Percentiles rank a stretch among this genome's conserved stretches.
Evolutionary conservation across 2,329 filamentous ascomycete genomes (phyloP).

Genomic region (Talaromyces sp.): DNA sequence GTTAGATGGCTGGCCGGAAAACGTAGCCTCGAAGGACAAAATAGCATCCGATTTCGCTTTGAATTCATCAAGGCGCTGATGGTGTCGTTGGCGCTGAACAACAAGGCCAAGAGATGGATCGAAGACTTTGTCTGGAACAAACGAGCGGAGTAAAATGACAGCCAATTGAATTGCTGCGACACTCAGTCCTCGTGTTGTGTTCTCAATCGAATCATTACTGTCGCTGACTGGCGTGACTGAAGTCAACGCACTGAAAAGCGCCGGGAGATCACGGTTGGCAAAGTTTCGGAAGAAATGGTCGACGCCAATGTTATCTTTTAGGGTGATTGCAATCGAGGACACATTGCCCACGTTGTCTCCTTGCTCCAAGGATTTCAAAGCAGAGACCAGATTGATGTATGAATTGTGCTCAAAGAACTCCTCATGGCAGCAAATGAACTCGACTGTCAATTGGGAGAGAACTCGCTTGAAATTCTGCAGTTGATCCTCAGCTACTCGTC

Average conservation of each 20-base stretch:
- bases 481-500: constrained; percentile 55
- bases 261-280: constrained; percentile 32
- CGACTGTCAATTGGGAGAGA: constrained; percentile 43
- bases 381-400: constrained; percentile 24
- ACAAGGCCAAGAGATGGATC: constrained; percentile 70
- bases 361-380: constrained; percentile 28
- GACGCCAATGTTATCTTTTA: constrained; percentile 24
- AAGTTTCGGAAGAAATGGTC: constrained; percentile 42
- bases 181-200: constrained; percentile 46
- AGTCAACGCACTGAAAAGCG: constrained; percentile 30
- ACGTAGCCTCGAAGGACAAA: constrained; percentile 64
- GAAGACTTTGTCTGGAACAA: constrained; percentile 82
- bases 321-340: constrained; percentile 14
- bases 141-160: constrained; percentile 73
- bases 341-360: constrained; percentile 20
- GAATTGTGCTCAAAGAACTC: constrained; percentile 37
- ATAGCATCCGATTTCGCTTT: constrained; percentile 62
- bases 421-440: constrained; percentile 38
- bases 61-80: constrained; percentile 60
- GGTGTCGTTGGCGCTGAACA: constrained; percentile 65
- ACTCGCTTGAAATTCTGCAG: constrained; percentile 53
- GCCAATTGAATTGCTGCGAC: constrained; percentile 77
- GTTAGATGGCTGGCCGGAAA: constrained; percentile 70
- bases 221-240: neutral
- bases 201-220: constrained; percentile 12